A percentile compares a stretch with the other conserved stretches of the same genome.
phyloP scores from a whole-genome alignment of 169 alveolate species.

The Toxoplasma gondii region DNA sequence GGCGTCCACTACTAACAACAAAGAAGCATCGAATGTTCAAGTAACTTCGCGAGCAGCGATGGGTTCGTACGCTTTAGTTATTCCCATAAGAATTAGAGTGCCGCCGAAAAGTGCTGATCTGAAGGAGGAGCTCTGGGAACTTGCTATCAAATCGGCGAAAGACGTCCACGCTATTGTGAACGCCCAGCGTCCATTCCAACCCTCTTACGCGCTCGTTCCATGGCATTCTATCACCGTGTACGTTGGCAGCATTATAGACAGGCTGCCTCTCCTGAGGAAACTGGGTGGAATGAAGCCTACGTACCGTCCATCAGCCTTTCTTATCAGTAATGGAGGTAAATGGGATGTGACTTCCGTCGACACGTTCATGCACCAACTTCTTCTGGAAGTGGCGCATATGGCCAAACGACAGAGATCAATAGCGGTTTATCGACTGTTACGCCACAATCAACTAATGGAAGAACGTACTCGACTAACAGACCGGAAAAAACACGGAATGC shows the following conservation, averaged over 20 bases:
- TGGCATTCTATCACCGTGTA: slow-evolving; percentile 31
- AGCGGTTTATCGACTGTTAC: neutral
- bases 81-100: slow-evolving; percentile 59
- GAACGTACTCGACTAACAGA: neutral
- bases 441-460: neutral
- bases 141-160: slow-evolving; percentile 43
- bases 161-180: slow-evolving; percentile 39
- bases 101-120: slow-evolving; percentile 30
- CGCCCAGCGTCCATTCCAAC: slow-evolving; percentile 17
- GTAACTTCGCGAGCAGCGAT: slow-evolving; percentile 42
- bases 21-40: neutral
- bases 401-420: slow-evolving; percentile 13
- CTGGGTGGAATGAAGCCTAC: neutral
- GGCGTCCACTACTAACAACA: neutral
- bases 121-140: slow-evolving; percentile 50
- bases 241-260: neutral
- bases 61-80: slow-evolving; percentile 63
- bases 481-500: neutral
- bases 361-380: slow-evolving; percentile 1
- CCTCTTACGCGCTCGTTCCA: slow-evolving; percentile 18
- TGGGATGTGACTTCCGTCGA: slow-evolving; percentile 45
- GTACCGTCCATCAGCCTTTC: slow-evolving; percentile 59
- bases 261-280: neutral
- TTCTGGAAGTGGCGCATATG: neutral
- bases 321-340: slow-evolving; percentile 58